phyloP scores from a whole-genome alignment of 345 rosid species.

The Eucalyptus fibrosa region DNA sequence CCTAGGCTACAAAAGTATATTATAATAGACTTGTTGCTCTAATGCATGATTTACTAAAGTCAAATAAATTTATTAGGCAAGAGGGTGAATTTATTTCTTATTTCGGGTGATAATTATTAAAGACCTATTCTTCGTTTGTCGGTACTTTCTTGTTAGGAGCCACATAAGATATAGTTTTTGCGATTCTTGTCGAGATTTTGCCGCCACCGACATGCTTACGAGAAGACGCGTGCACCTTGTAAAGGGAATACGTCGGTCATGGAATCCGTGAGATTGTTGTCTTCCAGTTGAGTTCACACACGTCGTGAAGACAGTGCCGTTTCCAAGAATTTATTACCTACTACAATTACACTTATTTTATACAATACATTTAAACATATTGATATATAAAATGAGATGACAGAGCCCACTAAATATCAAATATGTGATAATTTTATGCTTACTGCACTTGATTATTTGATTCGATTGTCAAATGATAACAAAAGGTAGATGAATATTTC shows the following conservation, averaged over 20 bases:
- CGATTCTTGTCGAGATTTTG: background rate
- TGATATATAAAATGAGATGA: background rate
- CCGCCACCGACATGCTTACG: background rate
- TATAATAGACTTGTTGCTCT: background rate
- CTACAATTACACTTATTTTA: background rate
- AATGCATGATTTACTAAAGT: background rate
- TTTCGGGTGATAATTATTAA: background rate
- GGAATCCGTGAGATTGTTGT: background rate
- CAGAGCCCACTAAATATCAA: background rate
- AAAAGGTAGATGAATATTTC: background rate
- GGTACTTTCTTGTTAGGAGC: background rate
- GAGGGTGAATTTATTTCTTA: background rate
- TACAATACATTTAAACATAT: background rate
- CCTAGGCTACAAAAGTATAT: no score
- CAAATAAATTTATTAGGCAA: background rate
- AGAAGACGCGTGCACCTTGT: background rate
- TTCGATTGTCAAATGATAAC: accelerated
- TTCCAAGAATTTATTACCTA: background rate
- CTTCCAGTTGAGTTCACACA: background rate
- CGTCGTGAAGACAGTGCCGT: background rate
- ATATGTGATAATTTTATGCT: background rate
- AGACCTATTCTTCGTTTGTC: background rate
- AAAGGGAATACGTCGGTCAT: background rate
- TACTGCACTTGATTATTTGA: background rate
- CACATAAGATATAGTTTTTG: background rate